Percentiles rank a stretch among this genome's conserved stretches.
Evolutionary conservation across 73 alveolate species (phyloP).

Genomic region (Paramecium pentaurelia): DNA sequence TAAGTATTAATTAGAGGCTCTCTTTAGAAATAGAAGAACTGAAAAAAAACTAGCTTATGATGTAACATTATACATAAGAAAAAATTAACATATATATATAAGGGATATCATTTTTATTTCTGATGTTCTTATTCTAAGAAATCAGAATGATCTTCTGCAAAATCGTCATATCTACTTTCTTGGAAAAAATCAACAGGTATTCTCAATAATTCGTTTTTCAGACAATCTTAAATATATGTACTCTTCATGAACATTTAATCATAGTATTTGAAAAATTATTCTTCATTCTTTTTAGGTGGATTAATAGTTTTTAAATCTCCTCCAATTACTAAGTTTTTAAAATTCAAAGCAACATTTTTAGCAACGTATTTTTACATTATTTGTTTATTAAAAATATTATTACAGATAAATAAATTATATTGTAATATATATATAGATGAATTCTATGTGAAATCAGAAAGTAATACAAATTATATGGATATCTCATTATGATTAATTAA

Average conservation of each 20-base stretch:
- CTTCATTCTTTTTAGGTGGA: neutral
- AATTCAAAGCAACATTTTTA: neutral
- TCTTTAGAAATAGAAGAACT: constrained; percentile 64
- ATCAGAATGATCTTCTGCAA: constrained; percentile 15
- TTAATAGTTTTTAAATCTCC: neutral
- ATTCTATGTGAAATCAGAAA: neutral
- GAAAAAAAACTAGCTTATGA: constrained; percentile 70
- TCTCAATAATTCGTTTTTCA: neutral
- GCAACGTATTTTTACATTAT: constrained; percentile 36
- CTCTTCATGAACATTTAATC: neutral
- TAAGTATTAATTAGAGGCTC: constrained; percentile 61
- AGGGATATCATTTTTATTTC: neutral
- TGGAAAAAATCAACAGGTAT: constrained; percentile 11
- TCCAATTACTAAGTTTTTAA: neutral
- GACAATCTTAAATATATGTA: neutral
- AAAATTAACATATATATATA: neutral
- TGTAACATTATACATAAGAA: neutral
- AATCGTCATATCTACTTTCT: constrained; percentile 25
- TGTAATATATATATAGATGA: neutral
- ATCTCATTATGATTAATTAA: neutral
- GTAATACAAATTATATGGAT: neutral
- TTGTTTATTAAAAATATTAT: neutral
- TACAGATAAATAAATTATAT: neutral
- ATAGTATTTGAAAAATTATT: neutral
- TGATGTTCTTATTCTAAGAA: neutral